Evolutionary conservation across 805 yeast genomes (phyloP), one percentile per base, ranked within the genome.

Genomic region (Allodekkera sacchari): DNA sequence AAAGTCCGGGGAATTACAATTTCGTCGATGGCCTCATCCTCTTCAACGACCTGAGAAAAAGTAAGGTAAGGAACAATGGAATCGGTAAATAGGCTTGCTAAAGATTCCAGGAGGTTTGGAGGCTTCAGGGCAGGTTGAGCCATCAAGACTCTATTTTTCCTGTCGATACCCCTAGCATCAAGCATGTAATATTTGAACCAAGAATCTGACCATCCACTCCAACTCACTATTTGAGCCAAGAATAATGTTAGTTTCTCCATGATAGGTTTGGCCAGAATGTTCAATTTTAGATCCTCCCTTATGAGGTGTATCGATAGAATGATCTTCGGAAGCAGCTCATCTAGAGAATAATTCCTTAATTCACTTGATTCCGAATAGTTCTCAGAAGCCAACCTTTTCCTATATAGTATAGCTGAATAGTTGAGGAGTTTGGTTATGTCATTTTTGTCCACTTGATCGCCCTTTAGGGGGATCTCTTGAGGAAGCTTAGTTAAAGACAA

Each of bases 121-220:
- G 87, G 87, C 2, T 59, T 50, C 4, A 64, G 60, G 4, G 78
- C 41, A 43, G 74, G 61, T 42, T 70, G 67, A 59, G 44, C 37
- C 42, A 49, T 51, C 7, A 67, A 47, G 22, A 74, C 61, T 24
- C 61, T 57, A 2, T 63, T 53, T 1, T 51, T 44, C 12, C 44
- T 42, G 40, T 71, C 78, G 6, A 74, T 43, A 3, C 26, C 20
- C 1, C 30, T 32, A 1, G 30, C 32, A 6, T 61, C 59, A 3
- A 56, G 42, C 42, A 53, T 57, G 48, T 87, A 84, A 42, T 74
- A 76, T 1, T 53, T 44, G 15, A 57, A 49, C 95, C 95, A 83
- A 0, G 44, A 36, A 2, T 64, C 73, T 8, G 77, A 70, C 94
- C 95, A 83, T 5, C 82, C 76, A 73, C 79, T 71, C 77, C 83